Evolutionary conservation across 2,329 filamentous ascomycete genomes (phyloP).

Genomic region (Emericellopsis atlantica): DNA sequence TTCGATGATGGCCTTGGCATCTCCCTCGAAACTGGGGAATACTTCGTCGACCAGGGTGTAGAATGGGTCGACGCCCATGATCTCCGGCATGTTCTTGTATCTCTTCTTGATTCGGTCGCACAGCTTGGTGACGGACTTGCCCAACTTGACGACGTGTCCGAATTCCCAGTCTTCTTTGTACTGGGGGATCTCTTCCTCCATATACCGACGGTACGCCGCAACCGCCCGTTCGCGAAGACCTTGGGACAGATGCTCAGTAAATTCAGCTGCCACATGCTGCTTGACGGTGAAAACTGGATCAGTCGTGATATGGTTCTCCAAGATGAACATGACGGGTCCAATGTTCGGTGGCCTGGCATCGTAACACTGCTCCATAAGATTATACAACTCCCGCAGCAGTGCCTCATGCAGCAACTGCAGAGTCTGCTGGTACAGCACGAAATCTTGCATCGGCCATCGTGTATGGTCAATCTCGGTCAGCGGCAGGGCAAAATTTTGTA

Average conservation of each 20-base stretch:
- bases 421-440: constrained; percentile 59
- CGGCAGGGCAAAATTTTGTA: constrained; percentile 36
- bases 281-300: constrained; percentile 66
- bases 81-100: constrained; percentile 75
- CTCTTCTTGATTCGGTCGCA: constrained; percentile 85
- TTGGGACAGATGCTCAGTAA: constrained; percentile 57
- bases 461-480: constrained; percentile 44
- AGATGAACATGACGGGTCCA: constrained; percentile 64
- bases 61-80: constrained; percentile 59
- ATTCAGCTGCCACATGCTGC: constrained; percentile 58
- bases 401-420: constrained; percentile 67
- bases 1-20: constrained; percentile 73
- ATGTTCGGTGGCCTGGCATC: constrained; percentile 77
- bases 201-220: constrained; percentile 66
- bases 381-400: constrained; percentile 75
- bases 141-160: constrained; percentile 78
- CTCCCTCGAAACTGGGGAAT: constrained; percentile 81
- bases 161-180: constrained; percentile 81
- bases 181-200: constrained; percentile 69
- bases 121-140: constrained; percentile 73
- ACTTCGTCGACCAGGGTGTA: constrained; percentile 70
- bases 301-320: constrained; percentile 70
- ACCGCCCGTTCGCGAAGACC: constrained; percentile 63
- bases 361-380: constrained; percentile 78
- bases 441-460: constrained; percentile 58